Base-by-base conservation (phyloP, 179 eudicot genomes). In the Beta corolliflora region DNA sequence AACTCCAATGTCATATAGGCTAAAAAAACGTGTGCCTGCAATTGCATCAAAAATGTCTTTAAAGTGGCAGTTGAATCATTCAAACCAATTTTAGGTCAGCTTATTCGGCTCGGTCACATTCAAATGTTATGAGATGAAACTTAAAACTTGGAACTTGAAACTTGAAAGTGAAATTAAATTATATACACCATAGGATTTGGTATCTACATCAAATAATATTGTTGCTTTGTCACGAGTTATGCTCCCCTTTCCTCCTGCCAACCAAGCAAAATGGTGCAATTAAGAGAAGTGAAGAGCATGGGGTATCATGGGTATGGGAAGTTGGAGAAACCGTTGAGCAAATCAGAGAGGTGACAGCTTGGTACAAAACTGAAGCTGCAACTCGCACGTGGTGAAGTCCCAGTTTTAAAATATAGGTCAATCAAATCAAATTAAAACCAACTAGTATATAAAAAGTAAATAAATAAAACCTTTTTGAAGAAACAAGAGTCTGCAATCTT, bases 241-340 rank as follows among this genome's bases (percentile, higher is more conserved):
- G 23, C 36, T 12, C 44, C n/a, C 61, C 36, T 55, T 82, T 63
- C 66, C 48, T 79, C 80, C 77, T 75, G 80, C 82, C 85, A 80
- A 83, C 82, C 85, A 75, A 79, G 79, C 85, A 73, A 10, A 67
- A 14, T 25, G 48, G 76, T 75, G 54, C 58, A 79, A 41, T 59
- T 53, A 79, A 60, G 73, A 72, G 83, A 75, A 83, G 36, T 16
- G 65, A 71, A 80, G 50, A 63, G 83, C 83, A 80, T 80, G 83
- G 86, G 82, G 23, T 21, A n/a, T n/a, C n/a, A 73, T 64, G 23
- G 61, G 50, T 68, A 83, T 83, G 79, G 85, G 82, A 23, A 7
- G 45, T 67, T 59, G 14, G 21, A 12, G 18, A 60, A 31, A 46
- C 85, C 75, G 78, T 71, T 77, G 81, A 1, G n/a, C 15, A 50